Base-by-base conservation (phyloP, 2,329 filamentous ascomycete genomes). In the Cladophialophora exuberans region DNA sequence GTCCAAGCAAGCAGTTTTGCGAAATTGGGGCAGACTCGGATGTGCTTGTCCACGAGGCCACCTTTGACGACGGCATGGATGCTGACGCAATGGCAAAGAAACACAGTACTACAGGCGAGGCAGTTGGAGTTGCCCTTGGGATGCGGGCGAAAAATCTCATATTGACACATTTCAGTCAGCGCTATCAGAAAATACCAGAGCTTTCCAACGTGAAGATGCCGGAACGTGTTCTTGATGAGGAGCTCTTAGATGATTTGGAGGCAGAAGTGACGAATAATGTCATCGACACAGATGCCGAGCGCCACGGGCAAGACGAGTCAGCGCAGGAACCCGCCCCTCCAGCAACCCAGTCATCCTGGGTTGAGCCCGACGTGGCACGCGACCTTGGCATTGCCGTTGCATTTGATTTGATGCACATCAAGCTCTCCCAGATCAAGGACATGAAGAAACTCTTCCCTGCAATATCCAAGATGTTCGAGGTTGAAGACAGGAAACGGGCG, bases 121-220 rank as follows among this genome's bases (percentile, higher is more conserved):
- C 94, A 1, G 80, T 99, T 3, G 79, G 78, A 39, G 82, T 97
- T 2, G 93, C 87, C 1, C 79, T 81, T 10, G 74, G 78, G 41
- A 99, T 99, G 94, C 73, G 81, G 23, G 94, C 92, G 0, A 83
- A 86, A 61, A 80, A 89, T 13, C 86, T 94, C 13, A 75, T 99
- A 52, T 79, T 99, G 44, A 99, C 94, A 6, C 94, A 99, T 71
- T 99, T 99, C 73, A 92, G 87, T 52, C 94, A 99, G 75, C 82
- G 94, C 6, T 99, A 99, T 71, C 87, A 90, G 65, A 93, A 93
- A 72, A 77, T 84, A 28, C 85, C 82, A 1, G 74, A 79, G 2
- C 70, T 83, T 61, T 70, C 25, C 54, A 66, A 43, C 36, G 56
- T 51, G 18, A 63, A 41, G 59, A 54, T 44, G 48, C 62, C 38